Evolutionary conservation across 257 asterid species (phyloP).

Genomic region (Nyctanthes arbortristis): DNA sequence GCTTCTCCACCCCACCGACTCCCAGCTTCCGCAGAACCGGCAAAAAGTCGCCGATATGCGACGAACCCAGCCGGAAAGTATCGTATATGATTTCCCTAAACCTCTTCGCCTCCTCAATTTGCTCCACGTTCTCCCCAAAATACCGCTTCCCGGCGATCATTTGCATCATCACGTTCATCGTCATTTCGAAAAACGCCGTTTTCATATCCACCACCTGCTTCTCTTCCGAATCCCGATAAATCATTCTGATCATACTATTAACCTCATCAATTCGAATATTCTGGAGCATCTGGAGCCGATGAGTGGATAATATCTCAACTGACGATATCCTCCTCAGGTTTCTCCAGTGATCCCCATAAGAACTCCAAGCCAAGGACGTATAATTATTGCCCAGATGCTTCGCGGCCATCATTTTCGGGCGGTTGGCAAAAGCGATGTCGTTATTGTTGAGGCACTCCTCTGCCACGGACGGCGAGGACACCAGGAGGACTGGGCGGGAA

Average conservation of each 20-base stretch:
- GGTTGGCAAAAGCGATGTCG: conserved; percentile 35
- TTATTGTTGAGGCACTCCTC: conserved; percentile 42
- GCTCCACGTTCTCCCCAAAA: conserved; percentile 27
- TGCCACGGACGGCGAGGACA: conserved; percentile 32
- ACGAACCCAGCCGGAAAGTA: conserved; percentile 17
- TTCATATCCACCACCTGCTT: conserved; percentile 30
- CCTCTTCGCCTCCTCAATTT: conserved; percentile 27
- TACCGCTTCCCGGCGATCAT: conserved; percentile 50
- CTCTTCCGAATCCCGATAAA: conserved; percentile 2
- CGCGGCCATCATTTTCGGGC: conserved; percentile 32
- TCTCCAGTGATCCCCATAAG: conserved; percentile 49
- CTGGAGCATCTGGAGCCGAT: conserved; percentile 18
- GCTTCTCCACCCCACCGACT: conserved; percentile 28
- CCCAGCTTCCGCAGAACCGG: conserved; percentile 38
- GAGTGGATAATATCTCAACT: conserved; percentile 28
- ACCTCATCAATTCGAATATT: conserved; percentile 25
- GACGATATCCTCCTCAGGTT: conserved; percentile 29
- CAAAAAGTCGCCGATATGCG: conserved; percentile 39
- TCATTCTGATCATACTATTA: conserved; percentile 12
- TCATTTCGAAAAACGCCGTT: conserved; percentile 30
- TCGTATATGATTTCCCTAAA: conserved; percentile 35
- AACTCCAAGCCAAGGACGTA: conserved; percentile 32
- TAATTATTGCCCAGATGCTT: conserved; percentile 38
- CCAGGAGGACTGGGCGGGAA: conserved; percentile 32
- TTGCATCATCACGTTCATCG: conserved; percentile 41